Evolutionary conservation across 192 early-diverging fungal genomes (phyloP).

Genomic region (Coemansia sp.): DNA sequence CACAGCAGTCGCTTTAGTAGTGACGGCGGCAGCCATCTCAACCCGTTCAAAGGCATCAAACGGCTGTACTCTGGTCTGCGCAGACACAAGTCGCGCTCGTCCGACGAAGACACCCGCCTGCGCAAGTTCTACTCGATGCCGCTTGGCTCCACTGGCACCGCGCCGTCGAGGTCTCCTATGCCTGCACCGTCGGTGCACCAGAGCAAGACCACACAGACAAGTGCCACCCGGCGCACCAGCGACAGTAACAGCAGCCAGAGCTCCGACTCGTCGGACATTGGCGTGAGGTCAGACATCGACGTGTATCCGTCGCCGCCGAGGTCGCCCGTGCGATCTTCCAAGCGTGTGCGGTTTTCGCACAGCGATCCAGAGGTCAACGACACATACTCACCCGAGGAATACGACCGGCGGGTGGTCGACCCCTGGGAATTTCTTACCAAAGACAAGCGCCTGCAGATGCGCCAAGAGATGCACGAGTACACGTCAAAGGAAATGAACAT

Average conservation of each 20-base stretch:
- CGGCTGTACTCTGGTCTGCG: conserved; percentile 45
- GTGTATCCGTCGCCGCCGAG: conserved; percentile 15
- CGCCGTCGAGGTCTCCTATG: not conserved
- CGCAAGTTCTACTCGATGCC: conserved; percentile 54
- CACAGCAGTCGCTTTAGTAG: conserved; percentile 11
- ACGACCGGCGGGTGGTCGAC: conserved; percentile 53
- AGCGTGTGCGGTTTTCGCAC: conserved; percentile 42
- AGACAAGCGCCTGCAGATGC: conserved; percentile 40
- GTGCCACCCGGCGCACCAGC: conserved; percentile 19
- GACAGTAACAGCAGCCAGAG: conserved; percentile 13
- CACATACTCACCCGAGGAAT: conserved; percentile 51
- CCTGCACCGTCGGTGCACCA: not conserved
- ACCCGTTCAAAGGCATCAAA: conserved; percentile 53
- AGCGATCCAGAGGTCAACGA: conserved; percentile 31
- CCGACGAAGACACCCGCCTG: conserved; percentile 23
- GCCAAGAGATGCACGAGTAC: conserved; percentile 51
- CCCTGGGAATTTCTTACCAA: conserved; percentile 52
- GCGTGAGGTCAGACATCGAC: not conserved
- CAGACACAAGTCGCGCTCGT: conserved; percentile 28
- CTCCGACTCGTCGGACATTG: not conserved
- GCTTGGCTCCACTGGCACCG: conserved; percentile 11
- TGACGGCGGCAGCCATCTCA: conserved; percentile 27
- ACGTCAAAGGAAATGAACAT: conserved; percentile 46
- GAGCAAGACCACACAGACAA: conserved; percentile 24
- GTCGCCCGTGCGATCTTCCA: conserved; percentile 22